Conservation (phyloP, 345 rosid species). For the Euphorbia peplus region DNA sequence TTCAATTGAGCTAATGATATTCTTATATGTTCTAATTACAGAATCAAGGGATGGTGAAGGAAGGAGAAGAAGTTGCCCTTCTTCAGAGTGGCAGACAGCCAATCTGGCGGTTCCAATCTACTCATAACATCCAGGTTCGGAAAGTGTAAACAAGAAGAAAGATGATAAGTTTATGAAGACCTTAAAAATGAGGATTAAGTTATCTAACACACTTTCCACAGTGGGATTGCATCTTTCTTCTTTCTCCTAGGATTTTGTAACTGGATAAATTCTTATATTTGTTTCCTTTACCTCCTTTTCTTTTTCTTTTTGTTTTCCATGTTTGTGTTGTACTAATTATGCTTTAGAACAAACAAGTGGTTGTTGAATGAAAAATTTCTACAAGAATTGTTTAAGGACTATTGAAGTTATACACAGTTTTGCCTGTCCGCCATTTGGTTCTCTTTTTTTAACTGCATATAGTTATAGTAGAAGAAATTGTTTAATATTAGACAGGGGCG, state of each 20-base stretch:
- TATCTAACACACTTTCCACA: background rate
- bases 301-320: background rate
- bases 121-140: conserved; percentile 95
- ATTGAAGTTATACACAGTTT: no score
- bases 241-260: background rate
- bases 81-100: conserved; percentile 92
- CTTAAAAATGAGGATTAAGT: background rate
- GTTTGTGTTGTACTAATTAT: background rate
- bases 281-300: background rate
- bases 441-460: no score
- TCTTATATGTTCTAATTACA: conserved; percentile 27
- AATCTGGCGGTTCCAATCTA: conserved; percentile 93
- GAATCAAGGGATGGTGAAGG: conserved; percentile 94
- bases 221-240: background rate
- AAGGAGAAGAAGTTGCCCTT: conserved; percentile 92
- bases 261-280: background rate
- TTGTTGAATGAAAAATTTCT: conserved; percentile 9
- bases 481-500: no score
- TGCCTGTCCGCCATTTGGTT: no score
- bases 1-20: background rate
- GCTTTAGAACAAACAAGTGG: background rate
- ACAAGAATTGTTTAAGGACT: background rate
- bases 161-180: background rate
- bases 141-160: conserved; percentile 44
- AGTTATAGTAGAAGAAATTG: no score